A percentile compares a stretch with the other conserved stretches of the same genome.
Conservation (phyloP, 257 asterid genomes). For the Lithospermum erythrorhizon region DNA sequence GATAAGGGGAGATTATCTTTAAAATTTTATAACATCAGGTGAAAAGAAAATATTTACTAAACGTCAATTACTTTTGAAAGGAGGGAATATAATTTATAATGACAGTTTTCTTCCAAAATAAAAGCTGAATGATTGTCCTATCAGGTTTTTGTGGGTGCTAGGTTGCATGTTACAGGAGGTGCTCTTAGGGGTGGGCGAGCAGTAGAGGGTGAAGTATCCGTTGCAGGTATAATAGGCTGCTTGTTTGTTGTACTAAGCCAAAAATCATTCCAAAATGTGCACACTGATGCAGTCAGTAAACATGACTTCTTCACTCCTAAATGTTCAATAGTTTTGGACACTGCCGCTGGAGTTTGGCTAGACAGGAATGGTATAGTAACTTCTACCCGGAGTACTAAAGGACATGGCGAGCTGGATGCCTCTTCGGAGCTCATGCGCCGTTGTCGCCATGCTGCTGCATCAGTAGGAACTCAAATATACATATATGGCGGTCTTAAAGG, state of each 20-base stretch:
- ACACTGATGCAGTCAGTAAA: background rate
- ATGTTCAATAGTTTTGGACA: slow-evolving; percentile 69
- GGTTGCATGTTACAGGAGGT: slow-evolving; percentile 99
- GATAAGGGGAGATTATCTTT: no score
- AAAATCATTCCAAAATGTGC: slow-evolving; percentile 3
- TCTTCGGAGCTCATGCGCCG: slow-evolving; percentile 80
- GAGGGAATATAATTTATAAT: no score
- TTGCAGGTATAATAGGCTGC: slow-evolving; percentile 51
- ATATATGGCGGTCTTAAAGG: slow-evolving; percentile 86
- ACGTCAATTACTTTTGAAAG: no score
- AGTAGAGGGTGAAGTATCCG: slow-evolving; percentile 85
- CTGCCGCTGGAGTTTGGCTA: slow-evolving; percentile 99
- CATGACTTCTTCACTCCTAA: background rate
- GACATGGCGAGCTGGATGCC: slow-evolving; percentile 56
- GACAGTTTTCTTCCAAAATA: no score
- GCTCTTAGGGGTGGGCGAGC: slow-evolving; percentile 96
- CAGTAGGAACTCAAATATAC: slow-evolving; percentile 85
- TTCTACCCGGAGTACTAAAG: slow-evolving; percentile 56
- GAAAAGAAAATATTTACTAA: no score
- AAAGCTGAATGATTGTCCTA: background rate
- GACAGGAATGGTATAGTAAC: slow-evolving; percentile 88
- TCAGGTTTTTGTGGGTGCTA: slow-evolving; percentile 98
- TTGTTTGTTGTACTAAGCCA: slow-evolving; percentile 11
- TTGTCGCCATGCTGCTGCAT: slow-evolving; percentile 98
- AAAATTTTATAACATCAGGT: no score